Evolutionary conservation across 805 yeast genomes (phyloP), one percentile per base, ranked within the genome.

Genomic region (Kodamaea hsintzibuensis): DNA sequence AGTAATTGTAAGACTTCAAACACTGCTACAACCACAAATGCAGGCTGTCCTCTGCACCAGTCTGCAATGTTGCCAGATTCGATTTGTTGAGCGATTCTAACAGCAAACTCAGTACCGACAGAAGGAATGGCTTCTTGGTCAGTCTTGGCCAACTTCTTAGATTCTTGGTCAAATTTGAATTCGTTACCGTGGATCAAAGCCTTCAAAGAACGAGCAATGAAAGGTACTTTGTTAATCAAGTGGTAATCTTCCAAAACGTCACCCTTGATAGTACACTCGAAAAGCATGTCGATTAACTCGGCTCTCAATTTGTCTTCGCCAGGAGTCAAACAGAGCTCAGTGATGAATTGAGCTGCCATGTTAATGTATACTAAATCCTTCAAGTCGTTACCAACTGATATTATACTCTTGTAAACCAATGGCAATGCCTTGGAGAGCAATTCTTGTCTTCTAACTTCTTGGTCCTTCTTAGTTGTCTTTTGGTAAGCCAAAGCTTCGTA

Each of bases 391-490:
- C 50, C 54, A 17, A 51, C 49, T 10, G 52, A 50, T 50, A 50
- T 50, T 16, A 91, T 72, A 19, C 82, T 72, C 50, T 80, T 73
- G 62, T 87, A 81, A 55, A 91, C 76, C 46, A 81, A 63, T 14
- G 96, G 95, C 40, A 86, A 71, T 60, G 91, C 88, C 52, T 76
- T 81, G 49, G 77, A 74, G 47, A 84, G 72, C 49, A 92, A 72
- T 74, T 93, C 97, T 10, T 60, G 55, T 70, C 91, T 83, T 77
- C 97, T 86, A 52, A 80, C 84, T 2, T 80, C 85, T 65, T 84
- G 86, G 18, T 91, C 95, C 70, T 93, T 93, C 72, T 92, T 93
- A 14, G 97, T 85, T 1, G 97, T 91, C 55, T 77, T 80, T 55
- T 76, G 66, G 60, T 74, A 74, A 3, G 79, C 79, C 67, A 86